Evolutionary conservation across 129 eudicot species (phyloP).

Genomic region (Centella asiatica): DNA sequence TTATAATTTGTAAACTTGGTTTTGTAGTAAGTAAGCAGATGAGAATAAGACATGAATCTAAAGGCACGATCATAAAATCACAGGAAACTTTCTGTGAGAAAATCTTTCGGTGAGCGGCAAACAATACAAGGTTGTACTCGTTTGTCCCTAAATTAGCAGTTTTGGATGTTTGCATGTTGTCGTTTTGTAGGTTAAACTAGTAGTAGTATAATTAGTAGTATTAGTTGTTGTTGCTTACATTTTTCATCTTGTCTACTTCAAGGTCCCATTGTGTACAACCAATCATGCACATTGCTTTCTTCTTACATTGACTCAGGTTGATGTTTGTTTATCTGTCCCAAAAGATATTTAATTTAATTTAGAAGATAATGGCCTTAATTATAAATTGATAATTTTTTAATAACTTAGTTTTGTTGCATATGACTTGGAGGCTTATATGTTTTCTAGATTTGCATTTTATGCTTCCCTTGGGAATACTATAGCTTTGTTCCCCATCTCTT

Average conservation of each 20-base stretch:
- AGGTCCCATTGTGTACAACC: neutral
- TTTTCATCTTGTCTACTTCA: neutral
- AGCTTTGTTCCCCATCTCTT: neutral
- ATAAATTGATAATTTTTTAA: neutral
- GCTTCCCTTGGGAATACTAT: neutral
- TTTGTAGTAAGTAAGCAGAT: no score
- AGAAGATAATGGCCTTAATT: neutral
- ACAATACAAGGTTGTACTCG: neutral
- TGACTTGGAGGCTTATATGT: neutral
- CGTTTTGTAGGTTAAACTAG: neutral
- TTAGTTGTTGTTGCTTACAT: neutral
- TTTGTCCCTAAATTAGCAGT: neutral
- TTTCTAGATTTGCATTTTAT: neutral
- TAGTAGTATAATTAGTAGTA: neutral
- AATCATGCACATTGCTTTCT: neutral
- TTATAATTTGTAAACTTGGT: no score
- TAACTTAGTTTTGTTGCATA: neutral
- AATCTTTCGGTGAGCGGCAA: neutral
- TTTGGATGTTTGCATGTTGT: neutral
- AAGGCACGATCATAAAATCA: neutral
- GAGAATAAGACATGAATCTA: no score
- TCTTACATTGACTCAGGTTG: neutral
- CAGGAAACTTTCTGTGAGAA: neutral
- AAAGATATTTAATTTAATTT: no score
- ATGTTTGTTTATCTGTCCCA: neutral